Conservation (phyloP, 768 basidiomycete species). For the Pulveroboletus ravenelii region DNA sequence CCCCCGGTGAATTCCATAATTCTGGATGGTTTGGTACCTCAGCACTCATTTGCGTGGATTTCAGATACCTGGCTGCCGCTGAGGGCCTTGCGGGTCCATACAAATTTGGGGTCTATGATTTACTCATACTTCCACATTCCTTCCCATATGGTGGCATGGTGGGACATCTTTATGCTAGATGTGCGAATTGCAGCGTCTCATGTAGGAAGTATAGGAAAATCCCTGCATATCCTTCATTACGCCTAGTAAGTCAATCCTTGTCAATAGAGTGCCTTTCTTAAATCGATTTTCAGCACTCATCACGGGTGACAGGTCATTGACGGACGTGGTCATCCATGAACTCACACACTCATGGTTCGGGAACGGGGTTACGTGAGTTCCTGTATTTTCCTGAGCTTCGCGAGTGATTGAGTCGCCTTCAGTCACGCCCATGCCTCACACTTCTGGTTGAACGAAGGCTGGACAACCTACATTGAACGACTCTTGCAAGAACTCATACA, state of each 20-base stretch:
- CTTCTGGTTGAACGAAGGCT: slow-evolving; percentile 91
- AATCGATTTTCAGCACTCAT: slow-evolving; percentile 52
- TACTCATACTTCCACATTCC: slow-evolving; percentile 83
- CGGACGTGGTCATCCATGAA: slow-evolving; percentile 89
- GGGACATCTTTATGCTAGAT: neutral
- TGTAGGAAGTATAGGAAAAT: slow-evolving; percentile 59
- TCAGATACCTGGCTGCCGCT: slow-evolving; percentile 65
- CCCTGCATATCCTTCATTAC: slow-evolving; percentile 85
- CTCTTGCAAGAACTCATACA: slow-evolving; percentile 67
- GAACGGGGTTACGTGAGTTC: slow-evolving; percentile 73
- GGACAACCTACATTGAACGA: slow-evolving; percentile 92
- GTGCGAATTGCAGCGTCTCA: neutral
- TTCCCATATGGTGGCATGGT: slow-evolving; percentile 95
- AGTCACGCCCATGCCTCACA: slow-evolving; percentile 70
- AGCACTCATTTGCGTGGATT: neutral
- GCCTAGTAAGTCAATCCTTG: slow-evolving; percentile 51
- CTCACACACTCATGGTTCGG: slow-evolving; percentile 88
- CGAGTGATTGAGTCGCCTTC: neutral
- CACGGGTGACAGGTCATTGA: slow-evolving; percentile 80
- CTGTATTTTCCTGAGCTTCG: slow-evolving; percentile 6
- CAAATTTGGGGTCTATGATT: slow-evolving; percentile 82
- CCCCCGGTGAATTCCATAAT: slow-evolving; percentile 42
- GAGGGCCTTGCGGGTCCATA: slow-evolving; percentile 76
- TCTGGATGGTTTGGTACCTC: too few relatives aligned
- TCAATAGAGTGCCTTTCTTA: neutral